phyloP scores from a whole-genome alignment of 176 grass and related monocot species.

The maize (Zea mays) region DNA sequence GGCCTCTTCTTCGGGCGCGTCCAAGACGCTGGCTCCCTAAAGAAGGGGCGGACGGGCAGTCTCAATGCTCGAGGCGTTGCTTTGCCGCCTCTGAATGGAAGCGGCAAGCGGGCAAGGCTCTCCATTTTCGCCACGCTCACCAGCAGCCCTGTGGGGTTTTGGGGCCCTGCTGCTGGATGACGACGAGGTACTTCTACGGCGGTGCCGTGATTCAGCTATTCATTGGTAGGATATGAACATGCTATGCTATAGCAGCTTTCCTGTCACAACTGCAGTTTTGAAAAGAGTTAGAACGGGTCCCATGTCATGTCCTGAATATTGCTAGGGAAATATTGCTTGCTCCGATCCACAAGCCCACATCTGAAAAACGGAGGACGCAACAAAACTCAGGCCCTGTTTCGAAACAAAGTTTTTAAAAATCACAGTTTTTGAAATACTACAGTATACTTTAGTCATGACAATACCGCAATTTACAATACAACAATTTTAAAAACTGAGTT shows the following conservation, averaged over 20 bases:
- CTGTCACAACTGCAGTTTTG: too few species aligned
- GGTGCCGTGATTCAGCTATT: too few species aligned
- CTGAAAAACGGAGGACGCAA: background rate
- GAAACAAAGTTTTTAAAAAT: too few species aligned
- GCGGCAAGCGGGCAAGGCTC: background rate
- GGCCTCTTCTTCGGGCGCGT: background rate
- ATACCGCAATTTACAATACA: too few species aligned
- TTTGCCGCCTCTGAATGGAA: slow-evolving; percentile 25
- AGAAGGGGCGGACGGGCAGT: background rate
- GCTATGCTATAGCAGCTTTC: too few species aligned
- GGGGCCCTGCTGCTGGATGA: background rate
- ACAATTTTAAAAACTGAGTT: too few species aligned
- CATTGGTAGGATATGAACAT: background rate
- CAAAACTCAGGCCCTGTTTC: background rate
- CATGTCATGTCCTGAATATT: too few species aligned
- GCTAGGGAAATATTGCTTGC: background rate
- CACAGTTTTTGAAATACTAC: too few species aligned
- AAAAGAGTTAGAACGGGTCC: too few species aligned
- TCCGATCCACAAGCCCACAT: background rate
- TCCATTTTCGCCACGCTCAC: background rate
- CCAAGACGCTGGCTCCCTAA: slow-evolving; percentile 15
- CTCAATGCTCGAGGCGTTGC: slow-evolving; percentile 30
- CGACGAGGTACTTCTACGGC: too few species aligned
- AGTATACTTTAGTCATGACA: too few species aligned
- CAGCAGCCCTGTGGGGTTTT: background rate